Conservation (phyloP, 2,329 filamentous ascomycete genomes). For the Sordariomycetes sp. region DNA sequence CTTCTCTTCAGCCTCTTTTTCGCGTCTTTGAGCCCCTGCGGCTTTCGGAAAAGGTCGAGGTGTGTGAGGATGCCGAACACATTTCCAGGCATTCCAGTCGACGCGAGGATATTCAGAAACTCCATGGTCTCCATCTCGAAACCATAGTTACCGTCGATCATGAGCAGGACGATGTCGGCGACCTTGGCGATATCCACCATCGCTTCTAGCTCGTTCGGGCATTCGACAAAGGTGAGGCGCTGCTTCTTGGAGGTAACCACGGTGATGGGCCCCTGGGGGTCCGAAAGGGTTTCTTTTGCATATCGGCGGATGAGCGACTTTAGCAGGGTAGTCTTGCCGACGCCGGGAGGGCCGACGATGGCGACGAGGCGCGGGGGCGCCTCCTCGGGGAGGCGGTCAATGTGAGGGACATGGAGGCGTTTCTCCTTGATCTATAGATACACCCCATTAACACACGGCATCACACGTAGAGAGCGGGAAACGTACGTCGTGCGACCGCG, state of each 20-base stretch:
- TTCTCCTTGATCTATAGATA: conserved; percentile 74
- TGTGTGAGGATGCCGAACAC: conserved; percentile 96
- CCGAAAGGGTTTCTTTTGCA: conserved; percentile 86
- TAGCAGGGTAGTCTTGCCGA: conserved; percentile 89
- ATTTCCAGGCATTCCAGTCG: conserved; percentile 96
- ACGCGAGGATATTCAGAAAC: conserved; percentile 86
- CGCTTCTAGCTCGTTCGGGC: conserved; percentile 87
- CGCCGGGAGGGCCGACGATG: conserved; percentile 89
- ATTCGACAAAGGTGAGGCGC: conserved; percentile 90
- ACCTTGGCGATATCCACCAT: conserved; percentile 98
- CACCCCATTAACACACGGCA: conserved; percentile 12
- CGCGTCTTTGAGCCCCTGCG: conserved; percentile 79
- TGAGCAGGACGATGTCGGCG: conserved; percentile 89
- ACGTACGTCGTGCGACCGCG: conserved; percentile 59
- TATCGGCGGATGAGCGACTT: conserved; percentile 92
- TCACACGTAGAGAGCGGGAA: background rate
- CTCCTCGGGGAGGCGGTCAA: conserved; percentile 92
- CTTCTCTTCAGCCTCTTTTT: conserved; percentile 95
- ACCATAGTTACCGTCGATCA: conserved; percentile 98
- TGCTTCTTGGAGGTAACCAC: conserved; percentile 95
- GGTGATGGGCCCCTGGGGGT: conserved; percentile 85
- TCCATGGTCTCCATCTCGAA: conserved; percentile 99
- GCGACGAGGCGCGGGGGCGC: conserved; percentile 86
- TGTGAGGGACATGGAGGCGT: conserved; percentile 87
- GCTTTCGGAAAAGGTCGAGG: conserved; percentile 89